Base-by-base conservation (phyloP, 1,284 basidiomycete genomes). In the Irpex sp. region DNA sequence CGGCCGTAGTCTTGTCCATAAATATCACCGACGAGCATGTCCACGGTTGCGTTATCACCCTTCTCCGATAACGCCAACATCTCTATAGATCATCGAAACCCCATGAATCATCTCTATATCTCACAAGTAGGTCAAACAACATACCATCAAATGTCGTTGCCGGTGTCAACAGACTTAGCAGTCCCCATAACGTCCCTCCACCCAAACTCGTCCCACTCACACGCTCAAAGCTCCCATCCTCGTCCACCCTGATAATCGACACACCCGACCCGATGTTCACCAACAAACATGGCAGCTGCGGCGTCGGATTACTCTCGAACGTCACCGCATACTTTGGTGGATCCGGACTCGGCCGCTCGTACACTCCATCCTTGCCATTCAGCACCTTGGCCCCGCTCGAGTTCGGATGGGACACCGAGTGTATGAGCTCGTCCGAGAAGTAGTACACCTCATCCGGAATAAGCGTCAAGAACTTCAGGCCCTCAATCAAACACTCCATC, bases 21-120 rank as follows among this genome's bases (percentile, higher is more conserved):
- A 69, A 99, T 99, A 79, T 99, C 97, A 36, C 97, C 96, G 54
- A 99, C 97, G 59, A 99, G 89, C 97, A 99, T 99, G 77, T 99
- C 97, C 36, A 99, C 97, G 5, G 85, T 85, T 56, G 91, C 86
- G 73, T 99, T 98, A 79, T 98, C 94, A 49, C 97, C 97, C 72
- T 86, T 78, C 76, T 98, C 96, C 0, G 96, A 97, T 31, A 99
- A 81, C 13, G 89, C 86, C 65, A 99, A 82, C 97, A 99, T 99
- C 77, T 99, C 97, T 97, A 79, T 58, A 21, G 64, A 15, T 40
- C 44, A 51, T 49, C 9, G 21, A 9, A 6, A 48, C 13, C 13
- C 2, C 11, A 17, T 8, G 34, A 19, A 36, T 15, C 7, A 61
- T 19, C 11, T 17, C 6, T 5, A n/a, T 34, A 26, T 8, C 6